Evolutionary conservation across 176 grass and related monocot species (phyloP), one percentile per base, ranked within the genome.

Genomic region (Carex cristatella): DNA sequence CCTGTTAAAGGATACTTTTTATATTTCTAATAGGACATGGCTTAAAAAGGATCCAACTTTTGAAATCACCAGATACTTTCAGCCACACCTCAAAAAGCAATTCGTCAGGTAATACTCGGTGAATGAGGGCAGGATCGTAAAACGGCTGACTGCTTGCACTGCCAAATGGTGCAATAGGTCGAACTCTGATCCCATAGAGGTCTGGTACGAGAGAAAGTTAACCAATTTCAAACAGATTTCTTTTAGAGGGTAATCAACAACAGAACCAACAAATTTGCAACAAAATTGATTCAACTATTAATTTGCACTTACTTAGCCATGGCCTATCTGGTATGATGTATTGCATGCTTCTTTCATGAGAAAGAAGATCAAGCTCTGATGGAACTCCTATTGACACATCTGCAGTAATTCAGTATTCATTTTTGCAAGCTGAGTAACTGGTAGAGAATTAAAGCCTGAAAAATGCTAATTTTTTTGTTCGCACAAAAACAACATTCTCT

Each of bases 111-210:
- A 98, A 90, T 58, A 72, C 89, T 8, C 86, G 88, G 80, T 95
- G 96, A 83, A 98, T 98, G 44, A 98, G 89, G 2, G 96, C 91
- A 8, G 68, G 88, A 90, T 98, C 96, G 31, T 74, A 58, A 84
- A 84, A 90, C 42, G 93, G 93, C 76, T 82, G 87, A 82, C 85
- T 87, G 71, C 85, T 93, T 68, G 89, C 88, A 85, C 96, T 94
- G 69, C 85, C 88, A 65, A 98, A 93, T 23, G 91, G 88, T 48
- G 84, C 72, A 27, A 94, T 83, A 51, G 93, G 91, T 38, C 84
- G 86, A 86, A 98, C 87, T 91, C 96, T 91, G 87, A 93, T 89
- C 44, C 93, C 95, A 84, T 98, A 98, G 81, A 98, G 88, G 69
- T 85, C 93, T 98, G 91, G 83, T n/a, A 79, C 27, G 32, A 56